phyloP scores from a whole-genome alignment of 2,329 filamentous ascomycete species.

The Colletotrichum lentis region DNA sequence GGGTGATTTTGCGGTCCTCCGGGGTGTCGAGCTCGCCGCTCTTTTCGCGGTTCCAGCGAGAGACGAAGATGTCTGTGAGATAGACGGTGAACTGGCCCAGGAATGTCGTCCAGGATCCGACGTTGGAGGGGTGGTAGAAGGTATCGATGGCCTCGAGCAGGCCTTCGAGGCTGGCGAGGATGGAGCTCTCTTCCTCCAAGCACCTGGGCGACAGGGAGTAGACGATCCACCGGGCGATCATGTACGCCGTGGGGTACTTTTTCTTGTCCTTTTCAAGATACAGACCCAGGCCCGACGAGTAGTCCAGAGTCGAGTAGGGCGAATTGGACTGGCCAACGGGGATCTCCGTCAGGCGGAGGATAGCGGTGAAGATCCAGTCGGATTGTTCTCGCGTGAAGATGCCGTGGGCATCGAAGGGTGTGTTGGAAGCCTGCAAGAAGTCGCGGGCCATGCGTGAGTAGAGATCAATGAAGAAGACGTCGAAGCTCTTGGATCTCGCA shows the following conservation, averaged over 20 bases:
- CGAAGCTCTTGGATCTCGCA: conserved; percentile 85
- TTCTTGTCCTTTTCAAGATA: conserved; percentile 92
- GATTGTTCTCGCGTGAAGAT: conserved; percentile 94
- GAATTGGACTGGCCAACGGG: conserved; percentile 96
- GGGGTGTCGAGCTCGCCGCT: conserved; percentile 91
- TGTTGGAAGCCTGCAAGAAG: conserved; percentile 75
- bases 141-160: conserved; percentile 95
- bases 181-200: conserved; percentile 77
- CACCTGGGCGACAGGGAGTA: conserved; percentile 91
- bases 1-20: conserved; percentile 78
- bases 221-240: conserved; percentile 90
- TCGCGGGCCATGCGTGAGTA: conserved; percentile 88
- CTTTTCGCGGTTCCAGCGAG: conserved; percentile 95
- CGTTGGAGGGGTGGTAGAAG: conserved; percentile 98
- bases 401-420: conserved; percentile 85
- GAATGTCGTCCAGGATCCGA: conserved; percentile 88
- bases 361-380: conserved; percentile 89
- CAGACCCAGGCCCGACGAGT: conserved; percentile 81
- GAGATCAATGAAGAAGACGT: conserved; percentile 87
- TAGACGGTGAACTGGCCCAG: conserved; percentile 91
- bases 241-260: conserved; percentile 90
- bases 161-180: conserved; percentile 85
- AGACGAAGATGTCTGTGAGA: conserved; percentile 93
- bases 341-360: conserved; percentile 89
- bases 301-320: conserved; percentile 86